phyloP scores from a whole-genome alignment of 768 basidiomycete genomes.

The Crepidotus variabilis region DNA sequence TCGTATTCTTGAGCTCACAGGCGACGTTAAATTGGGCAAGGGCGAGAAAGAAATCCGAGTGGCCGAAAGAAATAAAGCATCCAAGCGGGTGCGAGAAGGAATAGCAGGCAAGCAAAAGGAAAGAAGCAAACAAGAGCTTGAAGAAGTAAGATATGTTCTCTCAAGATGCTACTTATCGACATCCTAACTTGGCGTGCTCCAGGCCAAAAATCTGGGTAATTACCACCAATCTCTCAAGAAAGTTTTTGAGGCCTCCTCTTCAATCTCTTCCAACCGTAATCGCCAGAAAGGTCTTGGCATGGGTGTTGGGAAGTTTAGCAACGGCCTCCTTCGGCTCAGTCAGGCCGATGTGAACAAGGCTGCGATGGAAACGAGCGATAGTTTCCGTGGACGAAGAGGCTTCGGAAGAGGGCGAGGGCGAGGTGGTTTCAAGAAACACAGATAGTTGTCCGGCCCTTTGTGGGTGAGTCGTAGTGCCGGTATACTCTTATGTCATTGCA shows the following conservation, averaged over 20 bases:
- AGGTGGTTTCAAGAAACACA: background rate
- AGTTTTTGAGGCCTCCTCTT: constrained; percentile 42
- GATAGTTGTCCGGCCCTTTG: background rate
- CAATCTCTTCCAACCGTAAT: constrained; percentile 32
- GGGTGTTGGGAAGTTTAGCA: constrained; percentile 75
- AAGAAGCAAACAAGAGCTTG: constrained; percentile 48
- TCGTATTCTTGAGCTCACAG: constrained; percentile 70
- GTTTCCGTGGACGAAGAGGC: background rate
- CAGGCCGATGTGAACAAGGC: constrained; percentile 51
- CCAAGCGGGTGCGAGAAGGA: constrained; percentile 71
- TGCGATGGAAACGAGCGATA: constrained; percentile 14
- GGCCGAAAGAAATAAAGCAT: constrained; percentile 65
- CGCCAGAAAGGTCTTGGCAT: constrained; percentile 66
- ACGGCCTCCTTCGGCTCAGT: constrained; percentile 65
- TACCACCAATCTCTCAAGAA: constrained; percentile 79
- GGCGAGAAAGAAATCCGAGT: constrained; percentile 62
- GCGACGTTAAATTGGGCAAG: constrained; percentile 66
- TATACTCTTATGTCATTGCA: background rate
- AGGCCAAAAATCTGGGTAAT: constrained; percentile 85
- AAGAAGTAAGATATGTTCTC: constrained; percentile 53
- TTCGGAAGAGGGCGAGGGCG: background rate
- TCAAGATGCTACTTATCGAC: background rate
- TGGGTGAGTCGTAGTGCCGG: too few species aligned
- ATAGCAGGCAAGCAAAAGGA: constrained; percentile 59
- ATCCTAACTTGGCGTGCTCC: background rate